phyloP scores from a whole-genome alignment of 495 filamentous ascomycete genomes.

The Aspergillus leporis region DNA sequence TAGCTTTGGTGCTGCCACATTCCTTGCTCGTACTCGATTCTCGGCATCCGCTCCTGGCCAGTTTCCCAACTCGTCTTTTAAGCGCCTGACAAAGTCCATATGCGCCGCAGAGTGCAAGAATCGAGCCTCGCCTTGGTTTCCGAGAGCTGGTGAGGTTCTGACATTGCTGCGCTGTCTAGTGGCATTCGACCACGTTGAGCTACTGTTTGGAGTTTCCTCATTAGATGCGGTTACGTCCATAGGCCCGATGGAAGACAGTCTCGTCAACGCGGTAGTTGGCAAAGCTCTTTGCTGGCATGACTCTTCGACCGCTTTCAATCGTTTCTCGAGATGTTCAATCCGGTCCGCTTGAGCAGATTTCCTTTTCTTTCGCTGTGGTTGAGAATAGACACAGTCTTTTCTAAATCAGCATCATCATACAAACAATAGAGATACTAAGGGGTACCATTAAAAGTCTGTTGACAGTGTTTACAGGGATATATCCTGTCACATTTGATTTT shows the following conservation, averaged over 20 bases:
- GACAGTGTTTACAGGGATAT: conserved; percentile 12
- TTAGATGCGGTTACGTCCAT: not conserved
- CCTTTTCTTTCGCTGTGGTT: conserved; percentile 12
- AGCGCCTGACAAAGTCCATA: conserved; percentile 12
- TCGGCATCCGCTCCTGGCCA: conserved; percentile 12
- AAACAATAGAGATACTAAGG: not conserved
- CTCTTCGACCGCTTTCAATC: conserved; percentile 14
- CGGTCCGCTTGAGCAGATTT: not conserved
- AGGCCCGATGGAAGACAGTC: not conserved
- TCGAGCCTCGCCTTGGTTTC: conserved; percentile 7
- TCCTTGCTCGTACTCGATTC: conserved; percentile 5
- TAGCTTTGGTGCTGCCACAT: conserved; percentile 3
- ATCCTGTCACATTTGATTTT: conserved; percentile 17
- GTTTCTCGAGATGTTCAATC: conserved; percentile 9
- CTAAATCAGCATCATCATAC: not conserved
- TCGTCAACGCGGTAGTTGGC: not conserved
- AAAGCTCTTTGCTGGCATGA: not conserved
- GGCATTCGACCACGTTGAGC: not conserved
- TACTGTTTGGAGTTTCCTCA: not conserved
- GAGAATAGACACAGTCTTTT: conserved; percentile 15
- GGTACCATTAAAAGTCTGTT: conserved; percentile 12
- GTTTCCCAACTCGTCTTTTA: conserved; percentile 13
- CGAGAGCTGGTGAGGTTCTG: not conserved
- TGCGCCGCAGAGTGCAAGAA: conserved; percentile 9
- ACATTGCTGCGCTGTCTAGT: not conserved